Evolutionary conservation across 2,329 filamentous ascomycete species (phyloP), one percentile per base, ranked within the genome.

Genomic region (Penicillium sp.): DNA sequence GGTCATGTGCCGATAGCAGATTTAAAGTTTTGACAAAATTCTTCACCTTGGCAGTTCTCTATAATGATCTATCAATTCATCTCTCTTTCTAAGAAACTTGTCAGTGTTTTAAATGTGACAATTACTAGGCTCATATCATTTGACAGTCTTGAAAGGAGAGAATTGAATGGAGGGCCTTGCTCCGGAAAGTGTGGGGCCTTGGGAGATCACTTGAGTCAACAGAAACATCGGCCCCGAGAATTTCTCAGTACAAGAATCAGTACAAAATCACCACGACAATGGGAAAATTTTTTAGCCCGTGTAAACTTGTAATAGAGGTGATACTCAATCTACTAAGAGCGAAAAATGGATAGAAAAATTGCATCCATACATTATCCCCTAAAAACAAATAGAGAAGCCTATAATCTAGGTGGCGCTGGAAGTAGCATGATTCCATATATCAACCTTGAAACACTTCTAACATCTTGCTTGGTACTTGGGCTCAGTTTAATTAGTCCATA

Each of bases 1-100:
- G 2, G 17, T 64, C 61, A 65, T 58, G 57, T 65, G 62, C 6
- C 45, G 62, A 65, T 65, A 61, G 49, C 19, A 6, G 1, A 36
- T 31, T 53, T 55, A 46, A 22, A 55, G 33, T 52, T 50, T 42
- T 42, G n/a, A 17, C 45, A 42, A 19, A 19, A 26, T 42, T 45
- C 22, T 42, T 40, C 28, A n/a, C n/a, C 40, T 31, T 11, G 28
- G 8, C 28, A 14, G 30, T 19, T 14, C 7, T 14, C 36, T 31
- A 12, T 10, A 8, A 16, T 33, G 14, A 10, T 25, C 14, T 33
- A n/a, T 46, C 3, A 12, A 30, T 16, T 12, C 3, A 43, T 6
- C 4, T n/a, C 3, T 31, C 17, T 41, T 25, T 4, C 3, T n/a
- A 19, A 17, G 30, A 25, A 45, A 45, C 5, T 5, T 22, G 9